Base-by-base conservation (phyloP, 2,329 filamentous ascomycete species). In the Bisporella sp. region DNA sequence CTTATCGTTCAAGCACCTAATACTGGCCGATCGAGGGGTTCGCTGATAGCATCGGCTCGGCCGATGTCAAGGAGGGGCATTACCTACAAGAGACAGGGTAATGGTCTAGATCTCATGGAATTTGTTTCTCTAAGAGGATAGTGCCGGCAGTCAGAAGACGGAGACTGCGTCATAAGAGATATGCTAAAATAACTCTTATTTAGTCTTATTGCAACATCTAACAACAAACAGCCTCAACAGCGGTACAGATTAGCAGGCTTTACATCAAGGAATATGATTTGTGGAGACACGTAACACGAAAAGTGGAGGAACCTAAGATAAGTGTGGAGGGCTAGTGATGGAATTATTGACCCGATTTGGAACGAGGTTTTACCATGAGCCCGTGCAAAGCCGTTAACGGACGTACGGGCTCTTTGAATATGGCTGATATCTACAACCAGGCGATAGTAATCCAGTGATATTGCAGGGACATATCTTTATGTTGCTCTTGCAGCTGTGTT, bases 111-210 rank as follows among this genome's bases (percentile, higher is more conserved):
- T 47, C 58, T 54, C 50, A 70, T 69, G 70, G 69, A 71, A 70
- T 69, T 54, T 66, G 63, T 71, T 71, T 58, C 69, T 71, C 45
- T 57, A 65, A 69, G 69, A 61, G 68, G 69, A 68, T 61, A 60
- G 57, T 58, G 47, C 47, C 43, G 50, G 50, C 51, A 47, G 54
- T 48, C 41, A 30, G 45, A 45, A 35, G 45, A 45, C 46, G 50
- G 54, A 52, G 48, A 49, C 45, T 48, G 51, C 48, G 42, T 44
- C 45, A 3, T 21, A 21, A 21, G 21, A 21, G 21, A 21, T 21
- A 21, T 21, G 21, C 21, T 21, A 21, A 21, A 21, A 21, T 21
- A 21, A 21, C 21, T 21, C 21, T 21, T 21, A 21, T 21, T 21
- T 21, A 21, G 21, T 21, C 21, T 21, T 21, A 21, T 21, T 21